A percentile compares a stretch with the other conserved stretches of the same genome.
Evolutionary conservation across 1,139 yeast genomes (phyloP).

Genomic region (Yamadazyma buinensis): DNA sequence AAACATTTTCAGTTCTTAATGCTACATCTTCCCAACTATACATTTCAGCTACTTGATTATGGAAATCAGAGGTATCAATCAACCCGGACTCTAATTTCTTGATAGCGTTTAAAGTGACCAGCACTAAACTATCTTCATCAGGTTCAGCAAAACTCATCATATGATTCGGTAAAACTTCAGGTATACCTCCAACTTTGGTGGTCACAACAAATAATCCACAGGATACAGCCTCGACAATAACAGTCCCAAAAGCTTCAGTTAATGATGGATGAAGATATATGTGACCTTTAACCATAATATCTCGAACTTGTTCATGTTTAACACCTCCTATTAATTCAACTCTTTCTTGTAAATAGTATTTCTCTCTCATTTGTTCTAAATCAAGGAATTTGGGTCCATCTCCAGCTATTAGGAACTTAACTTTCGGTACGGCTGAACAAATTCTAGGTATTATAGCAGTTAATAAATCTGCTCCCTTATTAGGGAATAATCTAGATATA

Average conservation of each 20-base stretch:
- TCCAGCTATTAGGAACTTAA: constrained; percentile 86
- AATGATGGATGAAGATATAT: constrained; percentile 90
- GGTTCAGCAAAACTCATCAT: constrained; percentile 95
- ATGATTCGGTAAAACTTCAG: constrained; percentile 89
- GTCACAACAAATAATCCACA: constrained; percentile 94
- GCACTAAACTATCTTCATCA: constrained; percentile 70
- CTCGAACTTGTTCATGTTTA: constrained; percentile 88
- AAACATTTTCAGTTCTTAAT: constrained; percentile 76
- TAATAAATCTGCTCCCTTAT: constrained; percentile 90
- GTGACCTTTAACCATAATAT: constrained; percentile 91
- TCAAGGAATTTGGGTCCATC: constrained; percentile 96
- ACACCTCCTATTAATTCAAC: constrained; percentile 85
- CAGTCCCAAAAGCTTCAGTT: constrained; percentile 98
- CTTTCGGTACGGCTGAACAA: constrained; percentile 60
- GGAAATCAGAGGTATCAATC: constrained; percentile 74
- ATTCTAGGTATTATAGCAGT: constrained; percentile 84
- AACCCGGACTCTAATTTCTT: constrained; percentile 49
- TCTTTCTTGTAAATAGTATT: constrained; percentile 78
- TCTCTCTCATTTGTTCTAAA: constrained; percentile 92
- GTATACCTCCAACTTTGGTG: constrained; percentile 96
- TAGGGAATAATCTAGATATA: constrained; percentile 88
- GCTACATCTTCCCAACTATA: constrained; percentile 95
- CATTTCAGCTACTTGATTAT: constrained; percentile 72
- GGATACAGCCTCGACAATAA: constrained; percentile 94
- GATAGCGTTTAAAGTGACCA: constrained; percentile 66